Conservation (phyloP, 176 grass and related monocot species). For the Triticum urartu region DNA sequence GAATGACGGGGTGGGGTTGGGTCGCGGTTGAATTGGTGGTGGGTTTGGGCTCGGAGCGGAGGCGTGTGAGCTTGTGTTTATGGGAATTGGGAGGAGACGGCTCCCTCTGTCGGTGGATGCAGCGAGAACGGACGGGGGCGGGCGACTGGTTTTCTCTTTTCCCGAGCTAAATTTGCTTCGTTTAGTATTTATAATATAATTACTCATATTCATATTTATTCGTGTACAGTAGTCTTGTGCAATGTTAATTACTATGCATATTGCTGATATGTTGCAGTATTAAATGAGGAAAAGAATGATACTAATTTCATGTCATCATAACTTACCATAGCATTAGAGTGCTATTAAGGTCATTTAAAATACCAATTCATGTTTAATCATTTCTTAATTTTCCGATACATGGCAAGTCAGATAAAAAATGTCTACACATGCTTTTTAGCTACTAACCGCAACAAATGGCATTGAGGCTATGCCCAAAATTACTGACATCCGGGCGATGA, state of each 20-base stretch:
- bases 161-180: background rate
- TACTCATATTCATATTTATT: background rate
- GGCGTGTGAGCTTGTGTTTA: conserved; percentile 46
- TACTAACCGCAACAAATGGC: background rate
- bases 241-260: background rate
- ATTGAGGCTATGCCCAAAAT: background rate
- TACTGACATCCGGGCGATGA: background rate
- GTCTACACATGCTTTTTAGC: background rate
- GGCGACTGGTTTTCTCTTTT: background rate
- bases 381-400: background rate
- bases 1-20: background rate
- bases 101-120: conserved; percentile 17
- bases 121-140: conserved; percentile 15
- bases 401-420: background rate
- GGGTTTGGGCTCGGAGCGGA: conserved; percentile 31
- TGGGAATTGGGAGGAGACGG: conserved; percentile 27
- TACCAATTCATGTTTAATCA: background rate
- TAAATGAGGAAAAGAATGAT: no score
- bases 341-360: no score
- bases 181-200: background rate
- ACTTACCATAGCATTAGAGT: no score
- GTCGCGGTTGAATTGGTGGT: conserved; percentile 46
- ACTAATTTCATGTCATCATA: no score
- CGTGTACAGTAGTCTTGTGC: background rate
- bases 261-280: no score